Conservation (phyloP, 768 basidiomycete species). For the Leccinum broughii region DNA sequence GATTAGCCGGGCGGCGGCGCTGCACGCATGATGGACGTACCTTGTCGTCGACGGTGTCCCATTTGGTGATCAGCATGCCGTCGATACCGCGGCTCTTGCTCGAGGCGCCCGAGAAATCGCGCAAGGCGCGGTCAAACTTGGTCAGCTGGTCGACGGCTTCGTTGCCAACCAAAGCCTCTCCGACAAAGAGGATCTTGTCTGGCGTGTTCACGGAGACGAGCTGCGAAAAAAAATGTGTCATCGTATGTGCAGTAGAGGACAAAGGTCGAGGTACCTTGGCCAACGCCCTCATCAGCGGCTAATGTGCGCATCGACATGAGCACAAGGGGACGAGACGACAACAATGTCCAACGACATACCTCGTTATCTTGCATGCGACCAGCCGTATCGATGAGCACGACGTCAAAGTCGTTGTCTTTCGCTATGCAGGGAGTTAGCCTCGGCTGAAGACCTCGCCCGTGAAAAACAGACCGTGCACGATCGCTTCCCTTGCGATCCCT, state of each 20-base stretch:
- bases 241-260: neutral
- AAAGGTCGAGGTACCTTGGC: conserved; percentile 64
- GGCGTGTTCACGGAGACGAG: conserved; percentile 92
- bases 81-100: conserved; percentile 88
- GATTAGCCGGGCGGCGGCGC: neutral
- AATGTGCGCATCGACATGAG: conserved; percentile 11
- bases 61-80: conserved; percentile 98
- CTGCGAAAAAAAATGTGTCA: conserved; percentile 37
- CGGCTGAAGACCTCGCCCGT: neutral
- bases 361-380: conserved; percentile 99
- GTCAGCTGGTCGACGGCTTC: conserved; percentile 97
- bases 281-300: conserved; percentile 98
- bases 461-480: conserved; percentile 68
- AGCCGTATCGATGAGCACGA: conserved; percentile 96
- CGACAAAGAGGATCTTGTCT: conserved; percentile 97
- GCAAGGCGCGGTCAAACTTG: conserved; percentile 93
- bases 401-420: conserved; percentile 89
- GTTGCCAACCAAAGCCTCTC: conserved; percentile 97
- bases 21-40: conserved; percentile 39
- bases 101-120: conserved; percentile 83
- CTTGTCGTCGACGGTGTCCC: conserved; percentile 98
- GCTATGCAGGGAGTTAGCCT: conserved; percentile 44
- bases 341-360: conserved; percentile 41
- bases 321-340: neutral
- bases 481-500: conserved; percentile 94